Conservation (phyloP, 2,329 filamentous ascomycete species). For the Thielaviopsis musarum region DNA sequence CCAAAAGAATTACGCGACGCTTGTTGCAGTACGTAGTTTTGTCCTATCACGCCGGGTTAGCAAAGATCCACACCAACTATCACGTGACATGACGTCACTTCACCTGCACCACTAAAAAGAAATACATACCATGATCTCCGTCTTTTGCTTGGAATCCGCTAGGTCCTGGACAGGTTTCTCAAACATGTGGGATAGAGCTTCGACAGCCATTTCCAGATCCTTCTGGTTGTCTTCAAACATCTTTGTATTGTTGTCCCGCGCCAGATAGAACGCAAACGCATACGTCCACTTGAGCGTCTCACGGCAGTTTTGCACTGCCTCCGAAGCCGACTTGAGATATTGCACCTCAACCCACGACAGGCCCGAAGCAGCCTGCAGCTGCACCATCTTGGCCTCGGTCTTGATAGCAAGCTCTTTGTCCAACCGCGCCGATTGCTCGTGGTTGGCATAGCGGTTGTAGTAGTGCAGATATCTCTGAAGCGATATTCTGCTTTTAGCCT, state of each 20-base stretch:
- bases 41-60: slow-evolving; percentile 28
- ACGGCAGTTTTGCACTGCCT: slow-evolving; percentile 88
- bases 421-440: slow-evolving; percentile 90
- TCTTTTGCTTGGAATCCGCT: slow-evolving; percentile 74
- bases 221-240: slow-evolving; percentile 99
- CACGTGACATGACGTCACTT: slow-evolving; percentile 7
- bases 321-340: slow-evolving; percentile 83
- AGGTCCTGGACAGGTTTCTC: slow-evolving; percentile 89
- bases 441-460: slow-evolving; percentile 97
- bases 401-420: slow-evolving; percentile 93
- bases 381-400: slow-evolving; percentile 98
- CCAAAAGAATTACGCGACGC: slow-evolving; percentile 71
- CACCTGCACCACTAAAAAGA: not conserved
- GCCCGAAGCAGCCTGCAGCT: slow-evolving; percentile 79
- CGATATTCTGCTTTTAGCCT: slow-evolving; percentile 77
- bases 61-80: not conserved
- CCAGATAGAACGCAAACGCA: slow-evolving; percentile 95
- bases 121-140: slow-evolving; percentile 61
- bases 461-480: slow-evolving; percentile 96
- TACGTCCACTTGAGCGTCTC: slow-evolving; percentile 99
- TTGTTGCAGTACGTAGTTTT: slow-evolving; percentile 97
- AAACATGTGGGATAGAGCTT: slow-evolving; percentile 97
- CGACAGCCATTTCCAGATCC: slow-evolving; percentile 91
- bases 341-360: slow-evolving; percentile 99
- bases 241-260: slow-evolving; percentile 83